Evolutionary conservation across 2,329 filamentous ascomycete species (phyloP).

Genomic region (Fragosphaeria purpurea): DNA sequence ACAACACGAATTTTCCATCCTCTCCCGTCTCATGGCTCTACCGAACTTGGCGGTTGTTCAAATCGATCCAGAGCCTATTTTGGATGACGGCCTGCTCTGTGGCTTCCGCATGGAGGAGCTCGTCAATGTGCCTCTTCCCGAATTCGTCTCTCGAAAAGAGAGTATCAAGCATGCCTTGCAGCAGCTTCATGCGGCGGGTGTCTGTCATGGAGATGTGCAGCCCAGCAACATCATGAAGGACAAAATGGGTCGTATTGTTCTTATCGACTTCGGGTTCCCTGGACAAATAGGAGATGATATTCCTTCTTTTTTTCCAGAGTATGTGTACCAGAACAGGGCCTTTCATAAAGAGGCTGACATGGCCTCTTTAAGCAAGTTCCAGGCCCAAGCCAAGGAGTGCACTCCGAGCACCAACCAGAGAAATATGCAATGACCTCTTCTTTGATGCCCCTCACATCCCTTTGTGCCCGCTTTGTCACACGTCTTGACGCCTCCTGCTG

Average conservation of each 20-base stretch:
- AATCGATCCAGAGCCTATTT: slow-evolving; percentile 2
- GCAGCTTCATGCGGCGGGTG: not conserved
- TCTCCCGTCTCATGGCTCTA: slow-evolving; percentile 1
- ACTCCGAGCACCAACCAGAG: slow-evolving; percentile 1
- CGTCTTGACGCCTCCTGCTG: not conserved
- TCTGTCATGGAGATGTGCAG: slow-evolving; percentile 2
- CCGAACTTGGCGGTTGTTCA: slow-evolving; percentile 1
- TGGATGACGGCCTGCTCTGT: slow-evolving; percentile 1
- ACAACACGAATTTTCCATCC: slow-evolving; percentile 2
- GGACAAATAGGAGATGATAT: not conserved
- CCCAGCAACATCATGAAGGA: slow-evolving; percentile 3
- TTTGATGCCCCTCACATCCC: slow-evolving; percentile 1
- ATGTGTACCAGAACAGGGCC: not conserved
- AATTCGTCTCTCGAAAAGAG: slow-evolving; percentile 2
- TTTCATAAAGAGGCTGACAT: slow-evolving; percentile 1
- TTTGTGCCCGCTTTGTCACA: slow-evolving; percentile 1
- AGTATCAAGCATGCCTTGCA: not conserved
- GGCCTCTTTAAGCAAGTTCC: not conserved
- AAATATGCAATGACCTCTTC: no score
- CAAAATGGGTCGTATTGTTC: slow-evolving; percentile 2
- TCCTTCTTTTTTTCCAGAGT: slow-evolving; percentile 1
- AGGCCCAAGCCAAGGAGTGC: slow-evolving; percentile 1
- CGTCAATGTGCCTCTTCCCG: slow-evolving; percentile 1
- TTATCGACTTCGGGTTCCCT: slow-evolving; percentile 3
- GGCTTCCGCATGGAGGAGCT: slow-evolving; percentile 2